These are phyloP conservation scores for Pseudopyrenochaeta lycopersici DNA, from an alignment of 2,329 filamentous ascomycete species.

Conservation along the genomic window DNA sequence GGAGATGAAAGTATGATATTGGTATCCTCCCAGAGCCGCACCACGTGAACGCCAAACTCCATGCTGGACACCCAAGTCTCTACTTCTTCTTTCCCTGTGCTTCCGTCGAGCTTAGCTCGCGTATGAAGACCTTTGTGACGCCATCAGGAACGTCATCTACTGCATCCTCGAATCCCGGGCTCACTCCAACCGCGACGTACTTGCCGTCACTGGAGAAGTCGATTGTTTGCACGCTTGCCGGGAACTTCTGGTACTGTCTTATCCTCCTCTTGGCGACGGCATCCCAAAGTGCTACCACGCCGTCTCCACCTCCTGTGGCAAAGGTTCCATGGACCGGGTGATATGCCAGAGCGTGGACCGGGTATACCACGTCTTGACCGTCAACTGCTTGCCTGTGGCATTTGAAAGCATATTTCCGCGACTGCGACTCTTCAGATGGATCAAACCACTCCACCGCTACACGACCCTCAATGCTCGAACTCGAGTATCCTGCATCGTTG, in stretches of 20 bases:
- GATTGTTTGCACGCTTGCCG: constrained; percentile 78
- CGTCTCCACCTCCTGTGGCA: constrained; percentile 88
- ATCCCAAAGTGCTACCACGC: constrained; percentile 93
- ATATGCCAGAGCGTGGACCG: constrained; percentile 89
- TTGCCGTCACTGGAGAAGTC: constrained; percentile 81
- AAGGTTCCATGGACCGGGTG: constrained; percentile 86
- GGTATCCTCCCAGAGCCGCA: neutral
- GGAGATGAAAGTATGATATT: neutral
- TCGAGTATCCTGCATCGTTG: constrained; percentile 92
- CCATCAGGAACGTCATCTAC: constrained; percentile 81
- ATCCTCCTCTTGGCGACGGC: constrained; percentile 89
- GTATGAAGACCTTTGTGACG: constrained; percentile 76
- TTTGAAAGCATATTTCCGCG: constrained; percentile 97
- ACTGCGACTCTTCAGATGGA: constrained; percentile 83
- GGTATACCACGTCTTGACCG: constrained; percentile 83
- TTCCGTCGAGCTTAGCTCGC: constrained; percentile 86
- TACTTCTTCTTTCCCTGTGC: constrained; percentile 83
- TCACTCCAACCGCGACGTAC: constrained; percentile 80
- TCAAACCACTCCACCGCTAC: constrained; percentile 99
- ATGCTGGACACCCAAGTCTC: constrained; percentile 6
- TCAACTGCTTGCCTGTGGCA: constrained; percentile 84
- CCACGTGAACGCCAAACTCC: constrained; percentile 18
- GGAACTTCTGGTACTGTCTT: constrained; percentile 86
- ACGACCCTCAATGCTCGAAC: constrained; percentile 89
- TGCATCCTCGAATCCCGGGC: constrained; percentile 87